Evolutionary conservation across 495 filamentous ascomycete genomes (phyloP), one percentile per base, ranked within the genome.

Genomic region (Penicillium lagena): DNA sequence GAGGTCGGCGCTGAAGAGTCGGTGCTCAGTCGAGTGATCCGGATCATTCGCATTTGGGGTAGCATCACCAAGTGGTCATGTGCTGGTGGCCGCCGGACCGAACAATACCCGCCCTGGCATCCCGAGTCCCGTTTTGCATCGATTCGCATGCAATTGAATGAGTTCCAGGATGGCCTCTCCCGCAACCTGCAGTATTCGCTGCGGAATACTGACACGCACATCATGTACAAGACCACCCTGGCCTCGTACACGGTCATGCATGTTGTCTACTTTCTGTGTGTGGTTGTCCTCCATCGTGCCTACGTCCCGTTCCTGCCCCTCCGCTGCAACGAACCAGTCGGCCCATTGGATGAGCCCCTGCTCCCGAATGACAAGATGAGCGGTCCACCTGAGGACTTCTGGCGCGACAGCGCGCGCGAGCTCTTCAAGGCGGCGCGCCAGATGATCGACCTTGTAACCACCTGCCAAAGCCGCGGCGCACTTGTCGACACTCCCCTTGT

Each of bases 221-320:
- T 89, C 58, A 84, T 81, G 48, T 80, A 84, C 52, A 81, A 82
- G 50, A 66, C 65, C 44, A 86, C 79, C 2, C 80, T 86, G 12
- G 84, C 85, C 30, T 72, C 81, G 2, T 95, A 87, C 51, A 83
- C 83, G 5, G 72, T 89, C 14, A 73, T 93, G 62, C 89, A 95
- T 54, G 82, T 86, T 48, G 79, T 88, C 6, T 83, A 85, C 51
- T 82, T 83, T 29, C 68, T 94, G 7, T 90, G 84, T 46, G 71
- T 79, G 31, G 87, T 95, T 42, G 81, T 88, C 56, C 72, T 94
- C 15, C 85, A 93, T 60, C 77, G 87, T 46, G 82, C 89, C 54
- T 90, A 87, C 55, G 74, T 94, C 27, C 87, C 88, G 0, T 93
- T 91, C 58, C 75, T 95, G 12, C 85, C 89, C 7, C 61, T 90